Evolutionary conservation across 2,329 filamentous ascomycete species (phyloP).

Genomic region (Hypoxylon sp.): DNA sequence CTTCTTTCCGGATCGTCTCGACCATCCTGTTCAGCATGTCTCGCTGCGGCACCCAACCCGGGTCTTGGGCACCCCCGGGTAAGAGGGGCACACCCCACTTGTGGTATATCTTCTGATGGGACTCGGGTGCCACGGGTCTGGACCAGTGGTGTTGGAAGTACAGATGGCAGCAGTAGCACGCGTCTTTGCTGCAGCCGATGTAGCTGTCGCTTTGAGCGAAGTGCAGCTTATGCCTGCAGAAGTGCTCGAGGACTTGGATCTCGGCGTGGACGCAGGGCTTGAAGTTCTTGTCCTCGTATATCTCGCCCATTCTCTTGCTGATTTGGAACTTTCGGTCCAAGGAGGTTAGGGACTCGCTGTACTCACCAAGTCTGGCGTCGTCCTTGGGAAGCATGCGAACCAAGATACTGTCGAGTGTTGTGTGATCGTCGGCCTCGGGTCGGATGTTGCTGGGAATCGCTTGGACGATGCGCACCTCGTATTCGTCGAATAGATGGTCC

Average conservation of each 20-base stretch:
- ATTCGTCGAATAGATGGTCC: constrained; percentile 46
- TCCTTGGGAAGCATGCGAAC: constrained; percentile 43
- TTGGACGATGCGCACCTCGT: constrained; percentile 40
- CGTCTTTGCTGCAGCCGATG: constrained; percentile 61
- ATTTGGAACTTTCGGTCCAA: constrained; percentile 46
- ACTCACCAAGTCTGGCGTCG: constrained; percentile 20
- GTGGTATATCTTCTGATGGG: constrained; percentile 52
- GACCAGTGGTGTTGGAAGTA: constrained; percentile 55
- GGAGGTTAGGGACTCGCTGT: constrained; percentile 25
- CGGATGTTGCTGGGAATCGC: constrained; percentile 1
- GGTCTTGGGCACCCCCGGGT: constrained; percentile 19
- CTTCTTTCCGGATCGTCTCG: constrained; percentile 37
- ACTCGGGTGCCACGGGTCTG: constrained; percentile 44
- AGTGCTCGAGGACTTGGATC: constrained; percentile 57
- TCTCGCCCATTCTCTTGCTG: constrained; percentile 35
- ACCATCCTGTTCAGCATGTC: constrained; percentile 41
- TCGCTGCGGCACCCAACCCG: constrained; percentile 31
- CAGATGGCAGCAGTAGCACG: constrained; percentile 59
- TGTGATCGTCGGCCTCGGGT: constrained; percentile 43
- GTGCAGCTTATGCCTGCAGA: constrained; percentile 44
- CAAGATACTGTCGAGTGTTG: constrained; percentile 45
- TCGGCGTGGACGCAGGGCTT: constrained; percentile 54
- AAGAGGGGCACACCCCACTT: constrained; percentile 51
- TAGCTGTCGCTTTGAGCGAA: constrained; percentile 54
- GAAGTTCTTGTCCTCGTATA: constrained; percentile 42